phyloP scores from a whole-genome alignment of 1,284 basidiomycete genomes.

The Ceratobasidium papillatum region DNA sequence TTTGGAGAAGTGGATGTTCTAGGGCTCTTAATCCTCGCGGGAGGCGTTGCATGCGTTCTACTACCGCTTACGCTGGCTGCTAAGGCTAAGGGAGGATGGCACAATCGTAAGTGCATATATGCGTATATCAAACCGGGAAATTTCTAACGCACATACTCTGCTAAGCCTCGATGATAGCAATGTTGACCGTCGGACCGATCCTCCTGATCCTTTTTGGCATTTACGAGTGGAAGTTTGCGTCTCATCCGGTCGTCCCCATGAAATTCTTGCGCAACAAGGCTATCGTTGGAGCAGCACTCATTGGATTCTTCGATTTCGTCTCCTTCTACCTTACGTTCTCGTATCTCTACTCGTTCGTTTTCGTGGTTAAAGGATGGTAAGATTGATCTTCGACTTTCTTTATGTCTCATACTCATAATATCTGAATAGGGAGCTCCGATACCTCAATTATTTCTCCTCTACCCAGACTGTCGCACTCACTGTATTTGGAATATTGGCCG shows the following conservation, averaged over 20 bases:
- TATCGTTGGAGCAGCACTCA: conserved; percentile 67
- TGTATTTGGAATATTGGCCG: conserved; percentile 69
- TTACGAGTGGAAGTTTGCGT: conserved; percentile 63
- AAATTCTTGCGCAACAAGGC: conserved; percentile 67
- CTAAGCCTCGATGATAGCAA: conserved; percentile 65
- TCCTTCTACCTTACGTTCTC: conserved; percentile 70
- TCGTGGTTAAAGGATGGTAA: conserved; percentile 68
- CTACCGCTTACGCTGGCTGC: conserved; percentile 70
- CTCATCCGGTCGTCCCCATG: conserved; percentile 62
- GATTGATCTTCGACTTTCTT: conserved; percentile 52
- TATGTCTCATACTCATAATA: conserved; percentile 53
- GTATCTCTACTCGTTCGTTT: conserved; percentile 68
- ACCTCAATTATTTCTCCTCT: conserved; percentile 46
- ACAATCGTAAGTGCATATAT: conserved; percentile 54
- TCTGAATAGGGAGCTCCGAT: conserved; percentile 51
- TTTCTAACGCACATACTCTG: not conserved
- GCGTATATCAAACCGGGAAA: not conserved
- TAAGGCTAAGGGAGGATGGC: conserved; percentile 57
- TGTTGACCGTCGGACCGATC: conserved; percentile 62
- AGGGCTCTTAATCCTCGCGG: conserved; percentile 72
- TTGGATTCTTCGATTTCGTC: conserved; percentile 77
- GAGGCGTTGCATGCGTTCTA: conserved; percentile 68
- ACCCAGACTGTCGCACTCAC: conserved; percentile 66
- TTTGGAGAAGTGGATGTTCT: conserved; percentile 67
- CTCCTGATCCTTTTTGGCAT: conserved; percentile 55